Evolutionary conservation across 768 basidiomycete genomes (phyloP), one percentile per base, ranked within the genome.

Genomic region (Russula ochroleuca): DNA sequence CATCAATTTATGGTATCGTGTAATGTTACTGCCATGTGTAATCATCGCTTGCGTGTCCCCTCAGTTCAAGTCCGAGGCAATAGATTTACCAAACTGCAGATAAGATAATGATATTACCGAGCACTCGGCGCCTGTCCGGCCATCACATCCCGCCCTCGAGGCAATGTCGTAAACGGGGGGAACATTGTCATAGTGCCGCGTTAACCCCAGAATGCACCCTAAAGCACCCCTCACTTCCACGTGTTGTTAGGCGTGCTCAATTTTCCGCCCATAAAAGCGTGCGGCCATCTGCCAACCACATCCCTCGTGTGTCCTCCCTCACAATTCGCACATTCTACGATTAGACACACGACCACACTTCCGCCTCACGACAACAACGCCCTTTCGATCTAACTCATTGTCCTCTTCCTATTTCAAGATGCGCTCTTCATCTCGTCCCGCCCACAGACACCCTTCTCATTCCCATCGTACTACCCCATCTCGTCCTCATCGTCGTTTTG

Each of bases 341-440:
- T 43, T 64, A 49, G 28, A 56, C 61, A 23, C 2, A 50, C 63
- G 41, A 50, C 59, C 64, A 67, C 64, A 57, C 45, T 47, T 33
- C 57, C 15, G 31, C 67, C 67, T 68, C 67, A 66, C 67, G 64
- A 64, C 76, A 69, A 62, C 74, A 72, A 69, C 76, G 76, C 65
- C 72, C 33, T 67, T 70, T 65, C 67, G 68, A 59, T 59, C 59
- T 37, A 1, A 55, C 58, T 59, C 75, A 69, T 73, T 72, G 53
- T 57, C 73, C 35, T 67, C 68, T 6, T 69, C 72, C 53, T 55
- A 75, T 70, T 72, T 77, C 71, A 69, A 69, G 64, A 71, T 67
- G 66, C 58, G 64, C 52, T 62, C 67, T 59, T 66, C 58, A 59
- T 58, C 57, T 59, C 50, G 68, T 60, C 69, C 69, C 52, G 48